Conservation (phyloP, 345 rosid genomes). For the Melastoma malabathricum region DNA sequence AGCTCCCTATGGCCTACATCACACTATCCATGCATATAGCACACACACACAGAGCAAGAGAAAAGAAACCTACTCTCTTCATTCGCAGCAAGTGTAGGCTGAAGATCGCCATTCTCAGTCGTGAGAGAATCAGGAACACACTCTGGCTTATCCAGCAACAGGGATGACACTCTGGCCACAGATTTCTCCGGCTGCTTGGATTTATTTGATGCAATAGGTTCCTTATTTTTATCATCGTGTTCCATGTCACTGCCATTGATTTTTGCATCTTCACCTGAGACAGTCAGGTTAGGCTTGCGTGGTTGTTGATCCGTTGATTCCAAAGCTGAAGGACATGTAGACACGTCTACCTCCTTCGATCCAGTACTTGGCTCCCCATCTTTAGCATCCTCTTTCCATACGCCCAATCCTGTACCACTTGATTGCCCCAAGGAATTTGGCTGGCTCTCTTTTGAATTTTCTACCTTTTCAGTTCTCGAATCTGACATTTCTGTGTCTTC, state of each 20-base stretch:
- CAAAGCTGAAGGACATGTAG: constrained; percentile 15
- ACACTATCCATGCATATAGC: neutral
- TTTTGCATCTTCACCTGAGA: constrained; percentile 7
- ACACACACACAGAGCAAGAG: neutral
- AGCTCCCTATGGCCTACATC: too few species aligned
- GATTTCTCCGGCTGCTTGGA: constrained; percentile 3
- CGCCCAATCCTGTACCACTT: constrained; percentile 16
- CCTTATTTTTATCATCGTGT: neutral
- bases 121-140: constrained; percentile 23
- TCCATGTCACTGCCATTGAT: neutral
- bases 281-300: constrained; percentile 1
- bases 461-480: constrained; percentile 8
- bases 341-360: constrained; percentile 28
- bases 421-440: constrained; percentile 4
- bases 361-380: constrained; percentile 15
- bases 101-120: constrained; percentile 11
- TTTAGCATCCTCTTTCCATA: constrained; percentile 26
- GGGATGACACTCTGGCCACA: constrained; percentile 10
- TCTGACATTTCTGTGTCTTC: constrained; percentile 3
- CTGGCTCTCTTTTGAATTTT: constrained; percentile 19
- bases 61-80: constrained; percentile 7
- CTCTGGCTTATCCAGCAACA: constrained; percentile 16
- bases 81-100: constrained; percentile 10
- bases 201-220: constrained; percentile 4
- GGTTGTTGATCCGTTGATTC: constrained; percentile 12